phyloP scores from a whole-genome alignment of 1,139 yeast genomes.

The Saccharomyces hybrid region DNA sequence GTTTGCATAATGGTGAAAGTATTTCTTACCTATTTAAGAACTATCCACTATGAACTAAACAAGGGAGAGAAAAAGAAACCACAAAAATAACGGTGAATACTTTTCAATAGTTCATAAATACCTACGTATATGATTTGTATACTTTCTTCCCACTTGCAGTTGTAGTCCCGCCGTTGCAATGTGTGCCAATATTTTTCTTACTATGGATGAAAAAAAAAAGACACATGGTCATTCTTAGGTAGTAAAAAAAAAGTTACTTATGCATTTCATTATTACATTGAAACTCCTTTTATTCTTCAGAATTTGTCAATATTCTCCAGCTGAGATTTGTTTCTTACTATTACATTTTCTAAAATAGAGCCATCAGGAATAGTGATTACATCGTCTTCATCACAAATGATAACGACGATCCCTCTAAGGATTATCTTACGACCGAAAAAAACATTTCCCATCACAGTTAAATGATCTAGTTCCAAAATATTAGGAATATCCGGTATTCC shows the following conservation, averaged over 20 bases:
- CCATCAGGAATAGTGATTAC: slow-evolving; percentile 94
- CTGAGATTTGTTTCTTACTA: slow-evolving; percentile 76
- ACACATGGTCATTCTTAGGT: neutral
- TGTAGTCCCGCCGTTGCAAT: neutral
- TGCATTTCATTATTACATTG: neutral
- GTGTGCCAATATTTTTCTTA: neutral
- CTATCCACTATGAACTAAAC: slow-evolving; percentile 41
- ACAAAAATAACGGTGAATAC: neutral
- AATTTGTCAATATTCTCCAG: slow-evolving; percentile 27
- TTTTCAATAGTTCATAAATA: neutral
- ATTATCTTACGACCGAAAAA: slow-evolving; percentile 77
- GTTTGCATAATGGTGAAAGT: slow-evolving; percentile 95
- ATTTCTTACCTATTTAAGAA: slow-evolving; percentile 82
- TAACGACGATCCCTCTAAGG: slow-evolving; percentile 88
- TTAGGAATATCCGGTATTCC: slow-evolving; percentile 91
- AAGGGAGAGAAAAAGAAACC: neutral
- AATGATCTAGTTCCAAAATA: slow-evolving; percentile 86
- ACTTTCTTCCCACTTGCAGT: neutral
- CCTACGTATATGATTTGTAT: neutral
- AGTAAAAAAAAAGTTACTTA: neutral
- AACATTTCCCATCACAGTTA: slow-evolving; percentile 92
- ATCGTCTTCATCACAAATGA: slow-evolving; percentile 91
- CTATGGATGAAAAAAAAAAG: neutral
- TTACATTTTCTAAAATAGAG: slow-evolving; percentile 52
- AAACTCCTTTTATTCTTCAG: neutral